Percentiles rank a stretch among this genome's conserved stretches.
These are phyloP conservation scores for Candida quercuum DNA, from an alignment of 805 yeast genomes.

Conservation along the genomic window DNA sequence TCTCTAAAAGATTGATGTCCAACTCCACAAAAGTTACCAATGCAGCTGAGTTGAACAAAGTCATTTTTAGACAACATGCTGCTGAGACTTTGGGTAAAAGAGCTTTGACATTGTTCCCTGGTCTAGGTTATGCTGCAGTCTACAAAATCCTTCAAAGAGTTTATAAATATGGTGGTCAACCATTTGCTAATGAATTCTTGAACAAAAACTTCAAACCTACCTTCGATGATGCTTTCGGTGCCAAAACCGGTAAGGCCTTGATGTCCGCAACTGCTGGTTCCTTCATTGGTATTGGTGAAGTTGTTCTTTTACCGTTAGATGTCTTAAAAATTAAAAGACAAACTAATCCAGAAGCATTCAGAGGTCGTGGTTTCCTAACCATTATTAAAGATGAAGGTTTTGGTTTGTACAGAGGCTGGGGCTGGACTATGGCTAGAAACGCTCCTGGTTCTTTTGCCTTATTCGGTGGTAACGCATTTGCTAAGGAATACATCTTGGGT, in stretches of 20 bases:
- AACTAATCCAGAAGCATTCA: constrained; percentile 99
- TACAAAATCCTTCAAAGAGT: constrained; percentile 96
- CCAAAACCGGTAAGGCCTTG: constrained; percentile 95
- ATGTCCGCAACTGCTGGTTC: constrained; percentile 98
- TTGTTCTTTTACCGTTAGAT: constrained; percentile 90
- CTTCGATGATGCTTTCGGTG: constrained; percentile 78
- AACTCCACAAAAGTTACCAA: constrained; percentile 66
- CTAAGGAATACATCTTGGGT: constrained; percentile 91
- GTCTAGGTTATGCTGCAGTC: constrained; percentile 96
- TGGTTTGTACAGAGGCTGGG: constrained; percentile 96
- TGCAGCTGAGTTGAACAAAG: constrained; percentile 66
- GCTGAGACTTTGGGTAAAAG: constrained; percentile 64
- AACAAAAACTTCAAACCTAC: constrained; percentile 62
- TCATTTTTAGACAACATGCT: constrained; percentile 82
- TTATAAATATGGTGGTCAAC: constrained; percentile 99
- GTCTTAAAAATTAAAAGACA: constrained; percentile 97
- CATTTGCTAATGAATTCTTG: constrained; percentile 92
- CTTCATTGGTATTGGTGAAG: constrained; percentile 95
- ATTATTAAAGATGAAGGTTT: constrained; percentile 88
- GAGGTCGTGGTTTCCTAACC: constrained; percentile 92
- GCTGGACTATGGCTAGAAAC: constrained; percentile 99
- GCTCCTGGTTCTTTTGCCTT: constrained; percentile 98
- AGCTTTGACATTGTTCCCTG: constrained; percentile 86
- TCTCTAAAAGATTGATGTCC: constrained; percentile 91
- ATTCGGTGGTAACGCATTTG: constrained; percentile 98